Conservation (phyloP, 225 moss, liverwort and hornwort species). For the Rhytidiadelphus loreus region DNA sequence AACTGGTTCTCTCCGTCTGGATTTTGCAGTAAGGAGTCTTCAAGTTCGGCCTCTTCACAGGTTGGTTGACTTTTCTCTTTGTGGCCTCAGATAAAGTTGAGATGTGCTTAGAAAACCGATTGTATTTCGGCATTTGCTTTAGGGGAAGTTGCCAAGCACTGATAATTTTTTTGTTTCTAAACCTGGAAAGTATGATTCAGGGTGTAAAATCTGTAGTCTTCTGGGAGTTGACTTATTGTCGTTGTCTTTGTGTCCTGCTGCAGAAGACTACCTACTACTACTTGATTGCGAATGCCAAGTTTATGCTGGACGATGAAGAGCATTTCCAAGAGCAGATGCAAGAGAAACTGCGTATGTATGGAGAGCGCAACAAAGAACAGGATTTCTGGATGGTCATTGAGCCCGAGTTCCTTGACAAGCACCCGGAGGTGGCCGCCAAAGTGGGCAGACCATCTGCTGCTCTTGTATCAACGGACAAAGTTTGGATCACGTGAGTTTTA, state of each 20-base stretch:
- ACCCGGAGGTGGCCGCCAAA: slow-evolving; percentile 64
- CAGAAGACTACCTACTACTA: slow-evolving; percentile 69
- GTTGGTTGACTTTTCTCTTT: neutral
- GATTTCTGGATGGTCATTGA: slow-evolving; percentile 95
- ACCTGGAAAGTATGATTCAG: neutral
- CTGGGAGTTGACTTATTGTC: neutral
- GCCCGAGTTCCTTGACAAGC: slow-evolving; percentile 68
- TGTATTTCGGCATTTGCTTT: neutral
- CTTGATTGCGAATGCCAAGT: slow-evolving; percentile 83
- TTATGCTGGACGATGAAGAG: slow-evolving; percentile 92
- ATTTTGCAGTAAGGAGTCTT: slow-evolving; percentile 22
- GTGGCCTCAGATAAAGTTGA: neutral
- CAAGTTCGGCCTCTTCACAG: slow-evolving; percentile 24
- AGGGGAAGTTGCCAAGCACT: neutral
- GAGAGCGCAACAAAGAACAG: slow-evolving; percentile 56
- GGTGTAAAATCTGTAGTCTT: neutral
- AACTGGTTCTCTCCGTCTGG: neutral
- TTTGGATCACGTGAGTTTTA: slow-evolving; percentile 83
- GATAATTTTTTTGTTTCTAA: neutral
- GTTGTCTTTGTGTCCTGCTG: neutral
- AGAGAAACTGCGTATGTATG: slow-evolving; percentile 70
- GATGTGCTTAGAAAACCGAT: neutral
- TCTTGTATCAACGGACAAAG: slow-evolving; percentile 84
- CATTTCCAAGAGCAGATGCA: slow-evolving; percentile 92
- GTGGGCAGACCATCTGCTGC: slow-evolving; percentile 73